These are phyloP conservation scores for Termitomyces titanicus DNA, from an alignment of 768 basidiomycete species.

Conservation along the genomic window DNA sequence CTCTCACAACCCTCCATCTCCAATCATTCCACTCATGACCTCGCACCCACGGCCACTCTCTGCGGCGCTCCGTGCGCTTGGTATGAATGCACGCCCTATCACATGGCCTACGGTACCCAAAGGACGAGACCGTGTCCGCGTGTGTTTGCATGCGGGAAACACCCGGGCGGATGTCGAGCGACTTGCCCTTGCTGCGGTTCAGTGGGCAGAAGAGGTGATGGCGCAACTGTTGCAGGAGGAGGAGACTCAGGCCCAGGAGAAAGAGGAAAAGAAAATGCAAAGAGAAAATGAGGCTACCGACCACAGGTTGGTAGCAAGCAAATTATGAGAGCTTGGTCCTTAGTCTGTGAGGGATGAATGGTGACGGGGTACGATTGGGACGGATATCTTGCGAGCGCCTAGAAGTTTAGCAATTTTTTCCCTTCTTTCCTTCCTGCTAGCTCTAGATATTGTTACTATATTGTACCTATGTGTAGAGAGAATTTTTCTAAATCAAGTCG, in stretches of 20 bases:
- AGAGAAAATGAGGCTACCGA: not conserved
- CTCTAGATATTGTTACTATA: not conserved
- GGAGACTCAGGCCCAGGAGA: not conserved
- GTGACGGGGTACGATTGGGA: not conserved
- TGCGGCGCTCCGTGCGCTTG: slow-evolving; percentile 48
- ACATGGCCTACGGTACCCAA: slow-evolving; percentile 89
- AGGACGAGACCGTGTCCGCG: slow-evolving; percentile 77
- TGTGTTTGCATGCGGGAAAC: slow-evolving; percentile 87
- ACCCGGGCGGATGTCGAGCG: slow-evolving; percentile 56
- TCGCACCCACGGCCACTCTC: slow-evolving; percentile 74
- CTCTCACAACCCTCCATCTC: slow-evolving; percentile 40
- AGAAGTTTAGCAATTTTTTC: not conserved
- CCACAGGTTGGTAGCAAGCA: slow-evolving; percentile 1
- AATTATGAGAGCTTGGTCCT: not conserved
- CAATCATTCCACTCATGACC: slow-evolving; percentile 86
- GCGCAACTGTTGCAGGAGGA: slow-evolving; percentile 11
- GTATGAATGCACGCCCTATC: slow-evolving; percentile 72
- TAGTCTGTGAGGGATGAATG: not conserved
- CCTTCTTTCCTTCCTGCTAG: not conserved
- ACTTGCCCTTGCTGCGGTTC: slow-evolving; percentile 47
- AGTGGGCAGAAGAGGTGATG: slow-evolving; percentile 42
- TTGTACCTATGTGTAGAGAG: not conserved
- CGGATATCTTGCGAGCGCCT: not conserved
- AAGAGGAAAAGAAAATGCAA: not conserved
- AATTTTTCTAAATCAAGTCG: not conserved